Percentiles rank a stretch among this genome's conserved stretches.
Conservation (phyloP, 2,329 filamentous ascomycete species). For the Trichoderma semiorbis region DNA sequence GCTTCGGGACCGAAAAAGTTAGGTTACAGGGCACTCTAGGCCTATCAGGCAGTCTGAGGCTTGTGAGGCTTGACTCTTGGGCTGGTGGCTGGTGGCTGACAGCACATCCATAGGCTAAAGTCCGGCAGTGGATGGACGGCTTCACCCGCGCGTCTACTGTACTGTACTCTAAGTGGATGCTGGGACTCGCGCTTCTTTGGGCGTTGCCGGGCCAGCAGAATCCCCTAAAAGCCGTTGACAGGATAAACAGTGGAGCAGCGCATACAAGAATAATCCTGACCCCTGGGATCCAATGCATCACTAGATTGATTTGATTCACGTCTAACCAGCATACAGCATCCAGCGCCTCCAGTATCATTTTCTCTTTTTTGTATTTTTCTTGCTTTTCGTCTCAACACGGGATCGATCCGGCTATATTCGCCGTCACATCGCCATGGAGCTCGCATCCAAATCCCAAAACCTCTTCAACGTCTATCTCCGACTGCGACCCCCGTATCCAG, state of each 20-base stretch:
- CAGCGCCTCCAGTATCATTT: conserved; percentile 13
- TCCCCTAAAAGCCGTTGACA: not conserved
- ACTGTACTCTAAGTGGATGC: not conserved
- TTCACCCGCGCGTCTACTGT: not conserved
- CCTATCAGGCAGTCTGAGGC: not conserved
- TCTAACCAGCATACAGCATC: not conserved
- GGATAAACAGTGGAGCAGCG: conserved; percentile 11
- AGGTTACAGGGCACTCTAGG: not conserved
- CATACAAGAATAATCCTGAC: not conserved
- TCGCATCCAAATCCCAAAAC: conserved; percentile 41
- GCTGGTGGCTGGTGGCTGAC: not conserved
- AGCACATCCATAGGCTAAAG: not conserved
- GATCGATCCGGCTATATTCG: not conserved
- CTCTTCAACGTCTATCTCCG: conserved; percentile 92
- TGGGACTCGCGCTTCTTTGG: not conserved
- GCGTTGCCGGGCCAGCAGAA: conserved; percentile 11
- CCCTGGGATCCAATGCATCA: not conserved
- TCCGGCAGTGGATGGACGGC: not conserved
- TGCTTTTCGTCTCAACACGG: not conserved
- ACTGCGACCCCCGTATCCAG: conserved; percentile 63
- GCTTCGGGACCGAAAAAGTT: not conserved
- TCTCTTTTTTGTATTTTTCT: not conserved
- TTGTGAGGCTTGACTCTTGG: not conserved
- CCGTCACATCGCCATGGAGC: conserved; percentile 14
- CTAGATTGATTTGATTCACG: not conserved